Base-by-base conservation (phyloP, 2,329 filamentous ascomycete genomes). In the Fusarium poae region DNA sequence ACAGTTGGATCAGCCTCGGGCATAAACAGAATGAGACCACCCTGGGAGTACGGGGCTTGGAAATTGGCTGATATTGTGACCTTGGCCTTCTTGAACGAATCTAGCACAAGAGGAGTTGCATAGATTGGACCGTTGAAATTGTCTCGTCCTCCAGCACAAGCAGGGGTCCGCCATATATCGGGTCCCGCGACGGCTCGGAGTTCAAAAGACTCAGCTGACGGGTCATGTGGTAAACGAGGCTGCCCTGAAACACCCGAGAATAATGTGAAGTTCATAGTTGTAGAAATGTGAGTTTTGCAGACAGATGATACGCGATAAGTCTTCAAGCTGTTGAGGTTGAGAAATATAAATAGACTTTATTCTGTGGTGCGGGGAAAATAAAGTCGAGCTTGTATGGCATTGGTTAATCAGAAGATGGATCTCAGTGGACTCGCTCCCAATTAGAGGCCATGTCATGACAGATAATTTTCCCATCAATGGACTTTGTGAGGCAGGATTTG, bases 111-210 rank as follows among this genome's bases (percentile, higher is more conserved):
- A 3, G 57, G 35, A 0, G 35, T 59, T 3, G 54, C 57, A 15
- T 59, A 60, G 5, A 60, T 60, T 12, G 57, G 54, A 0, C 57
- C 57, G 8, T 21, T 50, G 8, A 60, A 60, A 16, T 59, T 42
- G 9, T 60, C 43, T 45, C 57, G 42, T 3, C 57, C 57, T 25
- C 57, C 57, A 15, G 54, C 54, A 15, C 23, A 50, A 5, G 43
- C 11, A 2, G 57, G 57, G 23, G 57, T 60, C 23, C 57, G 44
- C 57, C 57, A 60, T 1, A 60, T 30, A 23, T 60, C 57, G 1
- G 57, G 57, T 1, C 57, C 57, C 0, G 54, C 27, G 2, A 42
- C 8, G 11, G 54, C 57, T 3, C n/a, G 2, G 12, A 60, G 43
- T 34, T 49, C 42, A 10, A 60, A 60, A 1, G 29, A 4, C 5